Evolutionary conservation across 2,329 filamentous ascomycete genomes (phyloP).

Genomic region (Ascosphaera apis): DNA sequence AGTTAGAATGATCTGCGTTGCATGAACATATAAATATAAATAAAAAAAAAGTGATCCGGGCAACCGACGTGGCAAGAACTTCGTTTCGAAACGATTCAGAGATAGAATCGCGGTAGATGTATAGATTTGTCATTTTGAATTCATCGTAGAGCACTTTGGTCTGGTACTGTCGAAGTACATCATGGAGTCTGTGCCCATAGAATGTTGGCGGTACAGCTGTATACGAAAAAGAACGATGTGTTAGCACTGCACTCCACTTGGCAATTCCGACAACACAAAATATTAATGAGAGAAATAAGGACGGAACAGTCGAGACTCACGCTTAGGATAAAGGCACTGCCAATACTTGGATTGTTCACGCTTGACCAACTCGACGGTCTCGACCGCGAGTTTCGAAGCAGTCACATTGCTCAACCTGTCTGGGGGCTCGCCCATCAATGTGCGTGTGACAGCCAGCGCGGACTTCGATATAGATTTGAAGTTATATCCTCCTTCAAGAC

Average conservation of each 20-base stretch:
- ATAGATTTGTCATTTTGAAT: slow-evolving; percentile 56
- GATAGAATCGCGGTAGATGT: slow-evolving; percentile 49
- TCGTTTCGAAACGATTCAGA: slow-evolving; percentile 68
- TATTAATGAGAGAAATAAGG: slow-evolving; percentile 6
- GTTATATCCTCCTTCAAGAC: slow-evolving; percentile 90
- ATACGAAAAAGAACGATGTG: neutral
- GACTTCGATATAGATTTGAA: slow-evolving; percentile 79
- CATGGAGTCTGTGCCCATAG: slow-evolving; percentile 13
- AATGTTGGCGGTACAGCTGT: neutral
- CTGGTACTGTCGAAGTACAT: slow-evolving; percentile 60
- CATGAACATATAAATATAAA: slow-evolving; percentile 2
- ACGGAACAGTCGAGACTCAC: slow-evolving; percentile 9
- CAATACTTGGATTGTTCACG: slow-evolving; percentile 46
- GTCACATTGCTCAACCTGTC: slow-evolving; percentile 28
- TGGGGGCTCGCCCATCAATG: slow-evolving; percentile 87
- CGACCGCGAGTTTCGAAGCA: slow-evolving; percentile 29
- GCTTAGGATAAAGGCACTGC: slow-evolving; percentile 61
- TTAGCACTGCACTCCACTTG: too few relatives aligned
- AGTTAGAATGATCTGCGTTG: neutral
- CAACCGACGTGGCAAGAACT: slow-evolving; percentile 47
- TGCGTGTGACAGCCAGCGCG: slow-evolving; percentile 71
- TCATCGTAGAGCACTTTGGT: slow-evolving; percentile 46
- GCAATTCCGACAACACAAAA: neutral
- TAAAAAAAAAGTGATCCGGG: neutral
- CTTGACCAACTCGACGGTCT: slow-evolving; percentile 33